Base-by-base conservation (phyloP, 768 basidiomycete species). In the Kwoniella bestiolae region DNA sequence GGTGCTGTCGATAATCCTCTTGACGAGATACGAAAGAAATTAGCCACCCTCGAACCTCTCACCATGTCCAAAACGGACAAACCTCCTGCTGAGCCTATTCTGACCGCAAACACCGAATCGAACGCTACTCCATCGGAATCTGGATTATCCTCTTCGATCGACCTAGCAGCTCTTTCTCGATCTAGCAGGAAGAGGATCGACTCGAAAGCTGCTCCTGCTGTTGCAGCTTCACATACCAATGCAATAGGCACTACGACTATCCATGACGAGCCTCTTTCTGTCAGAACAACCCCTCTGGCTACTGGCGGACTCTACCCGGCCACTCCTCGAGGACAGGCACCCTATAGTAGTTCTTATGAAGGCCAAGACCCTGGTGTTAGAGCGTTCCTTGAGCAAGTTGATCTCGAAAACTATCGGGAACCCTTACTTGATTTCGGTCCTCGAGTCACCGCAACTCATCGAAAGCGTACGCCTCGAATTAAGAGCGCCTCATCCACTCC, bases 341-440 rank as follows among this genome's bases (percentile, higher is more conserved):
- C 80, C 5, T 82, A 82, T 60, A 70, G 73, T 34, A 82, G 78
- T 50, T 82, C 83, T 0, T 83, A 84, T 64, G 94, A 96, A 70
- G 91, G 91, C 0, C 90, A 90, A 73, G 95, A 98, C 75, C 88
- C 91, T 47, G 91, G 90, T 8, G 91, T 98, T 72, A 90, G 86
- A 74, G 90, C 91, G 53, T 83, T 98, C 12, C 83, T 99, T 23
- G 96, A 98, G 76, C 90, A 91, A 62, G 84, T 94, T 23, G 97
- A 93, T 76, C 83, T 92, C 38, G 93, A 94, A 76, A 91, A 89
- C 66, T 83, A 83, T 74, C 88, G 89, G 26, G 92, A 96, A 63
- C 84, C 92, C 1, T 88, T 92, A 63, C 85, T 90, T 29, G 94
- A 99, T 73, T 95, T 99, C 75, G 95, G 95, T 5, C 94, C 94